Evolutionary conservation across 208 protist genomes (phyloP), one percentile per base, ranked within the genome.

Genomic region (Crithidia sp.): DNA sequence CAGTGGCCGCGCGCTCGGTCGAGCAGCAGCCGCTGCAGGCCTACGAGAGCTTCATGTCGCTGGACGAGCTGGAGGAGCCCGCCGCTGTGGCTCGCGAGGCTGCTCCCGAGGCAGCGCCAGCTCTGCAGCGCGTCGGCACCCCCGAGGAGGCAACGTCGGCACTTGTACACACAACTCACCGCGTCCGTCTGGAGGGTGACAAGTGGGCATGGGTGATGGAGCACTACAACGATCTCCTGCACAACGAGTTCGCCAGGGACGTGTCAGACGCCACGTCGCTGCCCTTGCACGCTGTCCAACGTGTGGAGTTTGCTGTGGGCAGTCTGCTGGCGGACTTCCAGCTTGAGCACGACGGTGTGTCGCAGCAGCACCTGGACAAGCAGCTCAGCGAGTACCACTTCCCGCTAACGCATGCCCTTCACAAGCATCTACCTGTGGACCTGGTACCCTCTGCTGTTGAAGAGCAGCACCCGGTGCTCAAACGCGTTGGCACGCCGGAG

Each of bases 151-250:
- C 7, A 36, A 9, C n/a, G 2, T 2, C 6, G 0, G 7, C 5
- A 2, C 39, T 28, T 53, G 71, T 64, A 12, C 54, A 74, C 5
- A 87, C 86, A 8, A 77, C 50, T 6, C 85, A 87, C 76, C 76
- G 59, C 28, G 70, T 85, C 19, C 71, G 62, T 7, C 73, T 90
- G 14, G 71, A 83, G 10, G 85, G 85, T n/a, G 76, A 86, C n/a
- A 8, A 67, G 50, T 90, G 82, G 85, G 76, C 49, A 6, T 49
- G 73, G 39, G 76, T 90, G 16, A 9, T 85, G 0, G 56, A 72
- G 10, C 53, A 60, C 49, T 76, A 74, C 36, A 72, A 56, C 16
- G 71, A 72, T 2, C 64, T 66, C 43, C 73, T 89, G 36, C 54
- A 60, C 17, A 57, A 84, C 10, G 85, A 74, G 54, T 83, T 89